phyloP scores from a whole-genome alignment of 352 stramenopile species.

The Pythium monospermum region DNA sequence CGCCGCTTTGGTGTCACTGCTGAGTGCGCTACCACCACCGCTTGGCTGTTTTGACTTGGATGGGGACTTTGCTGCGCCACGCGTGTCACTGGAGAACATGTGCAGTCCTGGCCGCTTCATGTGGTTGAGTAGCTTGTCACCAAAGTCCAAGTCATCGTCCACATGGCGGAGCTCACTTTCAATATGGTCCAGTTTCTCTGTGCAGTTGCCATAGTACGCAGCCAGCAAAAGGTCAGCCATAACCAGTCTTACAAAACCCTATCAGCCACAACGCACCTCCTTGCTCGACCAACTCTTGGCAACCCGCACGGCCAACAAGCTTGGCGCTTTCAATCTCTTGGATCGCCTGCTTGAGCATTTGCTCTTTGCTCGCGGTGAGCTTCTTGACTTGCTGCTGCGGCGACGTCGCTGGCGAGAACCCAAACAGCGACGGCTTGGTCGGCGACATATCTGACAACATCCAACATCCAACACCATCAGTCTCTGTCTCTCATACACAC shows the following conservation, averaged over 20 bases:
- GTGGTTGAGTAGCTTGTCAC: conserved; percentile 65
- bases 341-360: conserved; percentile 65
- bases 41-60: too few relatives aligned
- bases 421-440: conserved; percentile 54
- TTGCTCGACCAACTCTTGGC: conserved; percentile 68
- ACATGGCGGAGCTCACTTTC: conserved; percentile 57
- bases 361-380: conserved; percentile 48
- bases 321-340: conserved; percentile 71
- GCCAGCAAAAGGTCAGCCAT: neutral
- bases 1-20: conserved; percentile 2
- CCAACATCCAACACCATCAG: neutral
- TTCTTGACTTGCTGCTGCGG: conserved; percentile 69
- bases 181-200: conserved; percentile 71
- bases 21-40: conserved; percentile 1
- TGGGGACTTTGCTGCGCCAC: conserved; percentile 3
- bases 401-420: conserved; percentile 36
- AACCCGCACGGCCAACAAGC: conserved; percentile 56
- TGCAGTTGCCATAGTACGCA: neutral
- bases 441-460: conserved; percentile 22
- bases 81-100: conserved; percentile 48
- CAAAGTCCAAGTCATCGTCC: conserved; percentile 60
- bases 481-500: neutral
- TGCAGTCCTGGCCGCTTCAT: conserved; percentile 69
- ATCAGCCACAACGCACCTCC: conserved; percentile 25
- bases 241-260: neutral